Conservation (phyloP, 768 basidiomycete genomes). For the Lactifluus pinguis region DNA sequence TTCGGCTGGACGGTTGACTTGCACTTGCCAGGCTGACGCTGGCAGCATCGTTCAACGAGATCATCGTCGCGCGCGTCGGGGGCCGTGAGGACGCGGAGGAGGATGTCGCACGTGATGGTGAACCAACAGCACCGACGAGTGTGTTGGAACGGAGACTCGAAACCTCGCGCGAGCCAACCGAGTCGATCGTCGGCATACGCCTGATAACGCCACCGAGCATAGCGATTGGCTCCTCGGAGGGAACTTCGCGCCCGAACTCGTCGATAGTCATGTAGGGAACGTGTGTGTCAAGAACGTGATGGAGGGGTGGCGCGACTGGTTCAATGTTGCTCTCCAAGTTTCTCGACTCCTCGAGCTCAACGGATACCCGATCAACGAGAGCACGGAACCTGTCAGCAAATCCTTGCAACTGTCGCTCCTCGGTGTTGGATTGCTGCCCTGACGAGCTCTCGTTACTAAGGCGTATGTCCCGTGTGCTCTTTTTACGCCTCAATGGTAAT, state of each 20-base stretch:
- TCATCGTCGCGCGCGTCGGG: constrained; percentile 13
- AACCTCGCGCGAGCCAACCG: constrained; percentile 57
- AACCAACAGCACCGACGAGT: neutral
- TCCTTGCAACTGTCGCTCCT: constrained; percentile 32
- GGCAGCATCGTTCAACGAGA: constrained; percentile 9
- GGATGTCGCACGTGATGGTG: neutral
- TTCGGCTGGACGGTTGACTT: constrained; percentile 11
- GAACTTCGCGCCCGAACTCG: constrained; percentile 30
- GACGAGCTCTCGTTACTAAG: neutral
- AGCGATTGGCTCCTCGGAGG: constrained; percentile 42
- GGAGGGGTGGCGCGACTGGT: constrained; percentile 1
- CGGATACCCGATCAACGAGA: constrained; percentile 41
- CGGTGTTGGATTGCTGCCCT: neutral
- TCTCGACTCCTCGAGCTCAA: constrained; percentile 44
- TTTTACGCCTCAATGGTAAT: constrained; percentile 2
- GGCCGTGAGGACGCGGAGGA: constrained; percentile 14
- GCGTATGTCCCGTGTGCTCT: neutral
- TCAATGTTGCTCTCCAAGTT: constrained; percentile 24
- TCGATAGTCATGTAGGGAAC: constrained; percentile 33
- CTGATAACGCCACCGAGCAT: constrained; percentile 56
- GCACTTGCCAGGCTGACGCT: constrained; percentile 4
- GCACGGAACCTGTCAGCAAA: constrained; percentile 45
- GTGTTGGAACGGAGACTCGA: constrained; percentile 22
- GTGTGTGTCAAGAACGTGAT: constrained; percentile 18
- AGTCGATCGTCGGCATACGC: constrained; percentile 79